Evolutionary conservation across 1,284 basidiomycete genomes (phyloP), one percentile per base, ranked within the genome.

Genomic region (Fomitopsis pinicola): DNA sequence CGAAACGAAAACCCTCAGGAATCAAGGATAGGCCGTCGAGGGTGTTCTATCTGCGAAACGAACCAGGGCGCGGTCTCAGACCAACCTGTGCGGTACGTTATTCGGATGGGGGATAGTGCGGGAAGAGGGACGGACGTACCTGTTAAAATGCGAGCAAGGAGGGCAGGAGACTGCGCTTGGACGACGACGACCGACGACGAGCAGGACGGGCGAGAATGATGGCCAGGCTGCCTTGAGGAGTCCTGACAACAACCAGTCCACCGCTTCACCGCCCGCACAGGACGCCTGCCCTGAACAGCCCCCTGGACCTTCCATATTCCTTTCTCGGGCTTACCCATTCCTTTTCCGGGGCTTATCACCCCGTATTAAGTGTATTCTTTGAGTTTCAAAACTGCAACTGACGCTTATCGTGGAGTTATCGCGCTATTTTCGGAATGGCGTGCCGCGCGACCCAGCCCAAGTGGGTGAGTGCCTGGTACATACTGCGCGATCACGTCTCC

Each of bases 221-320:
- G 63, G 64, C 62, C 64, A 63, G 58, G 65, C 62, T 66, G 61
- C 66, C 68, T 67, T 64, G 62, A 59, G 63, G 66, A 66, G 68
- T 67, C 68, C 66, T 69, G 63, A 69, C 68, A 62, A 68, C 68
- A 64, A 64, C 45, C 54, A 57, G 58, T 57, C 53, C 55, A 60
- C 56, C 48, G 67, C 63, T 58, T 69, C 68, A 69, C 65, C 60
- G 67, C 68, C 63, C 33, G 66, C 63, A 63, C 62, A 64, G 64
- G 59, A 64, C 52, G 62, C 68, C 68, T 69, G 68, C 68, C 68
- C 68, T 69, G 66, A 69, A 69, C 64, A 58, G 59, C 36, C 60
- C 42, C 35, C 58, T 33, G 30, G 7, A 33, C 30, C 30, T 48
- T 50, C 57, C 17, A 28, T 53, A 53, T 53, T 53, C 52, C 52